Percentiles rank a stretch among this genome's conserved stretches.
Conservation (phyloP, 495 filamentous ascomycete species). For the Articulospora tetracladia region DNA sequence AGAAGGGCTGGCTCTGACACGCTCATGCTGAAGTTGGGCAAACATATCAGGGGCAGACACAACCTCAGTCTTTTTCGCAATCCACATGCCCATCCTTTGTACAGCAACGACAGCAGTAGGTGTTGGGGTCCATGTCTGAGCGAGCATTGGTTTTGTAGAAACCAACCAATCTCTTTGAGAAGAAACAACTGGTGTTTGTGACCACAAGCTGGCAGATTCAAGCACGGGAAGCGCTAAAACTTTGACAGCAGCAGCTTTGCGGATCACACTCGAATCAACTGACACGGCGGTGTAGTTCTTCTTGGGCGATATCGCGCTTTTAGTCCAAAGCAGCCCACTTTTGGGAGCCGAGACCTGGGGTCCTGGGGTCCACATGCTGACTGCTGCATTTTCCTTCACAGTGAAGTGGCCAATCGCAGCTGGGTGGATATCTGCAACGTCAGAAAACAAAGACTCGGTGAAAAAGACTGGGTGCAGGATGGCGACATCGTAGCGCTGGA, state of each 20-base stretch:
- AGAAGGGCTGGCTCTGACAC: not conserved
- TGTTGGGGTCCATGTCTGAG: slow-evolving; percentile 8
- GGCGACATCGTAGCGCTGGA: not conserved
- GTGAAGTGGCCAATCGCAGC: slow-evolving; percentile 4
- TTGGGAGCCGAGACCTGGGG: not conserved
- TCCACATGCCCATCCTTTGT: slow-evolving; percentile 8
- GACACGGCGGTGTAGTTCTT: not conserved
- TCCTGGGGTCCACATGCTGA: slow-evolving; percentile 1
- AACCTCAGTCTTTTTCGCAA: not conserved
- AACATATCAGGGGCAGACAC: not conserved
- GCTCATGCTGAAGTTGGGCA: not conserved
- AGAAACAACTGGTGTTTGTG: not conserved
- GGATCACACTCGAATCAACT: not conserved
- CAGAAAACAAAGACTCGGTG: not conserved
- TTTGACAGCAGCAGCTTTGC: not conserved
- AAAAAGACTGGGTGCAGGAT: slow-evolving; percentile 11
- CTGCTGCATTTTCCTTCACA: not conserved
- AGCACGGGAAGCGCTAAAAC: not conserved
- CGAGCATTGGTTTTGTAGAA: not conserved
- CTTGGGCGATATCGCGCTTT: not conserved
- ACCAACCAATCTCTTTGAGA: slow-evolving; percentile 9
- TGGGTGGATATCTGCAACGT: not conserved
- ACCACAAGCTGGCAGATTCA: slow-evolving; percentile 12
- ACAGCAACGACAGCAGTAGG: not conserved
- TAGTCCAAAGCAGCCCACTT: not conserved